Conservation (phyloP, 2,329 filamentous ascomycete genomes). For the Penicillium sp. region DNA sequence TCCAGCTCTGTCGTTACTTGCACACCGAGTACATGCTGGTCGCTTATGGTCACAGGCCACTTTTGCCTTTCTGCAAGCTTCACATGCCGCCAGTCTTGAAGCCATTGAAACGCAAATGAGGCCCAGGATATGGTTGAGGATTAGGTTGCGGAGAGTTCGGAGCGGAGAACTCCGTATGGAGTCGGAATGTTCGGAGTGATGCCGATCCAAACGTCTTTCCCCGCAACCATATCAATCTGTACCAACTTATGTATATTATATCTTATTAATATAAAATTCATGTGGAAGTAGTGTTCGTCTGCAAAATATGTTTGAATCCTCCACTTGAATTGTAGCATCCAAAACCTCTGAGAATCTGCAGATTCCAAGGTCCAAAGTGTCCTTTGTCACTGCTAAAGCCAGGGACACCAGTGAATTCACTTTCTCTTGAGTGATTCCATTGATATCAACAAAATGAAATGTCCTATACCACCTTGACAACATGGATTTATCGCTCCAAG, state of each 20-base stretch:
- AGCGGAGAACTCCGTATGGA: conserved; percentile 19
- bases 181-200: conserved; percentile 10
- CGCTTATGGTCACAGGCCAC: conserved; percentile 26
- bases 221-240: neutral
- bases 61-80: conserved; percentile 26
- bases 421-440: too few relatives aligned
- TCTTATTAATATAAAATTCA: too few relatives aligned
- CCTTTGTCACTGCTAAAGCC: neutral
- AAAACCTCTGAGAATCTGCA: neutral
- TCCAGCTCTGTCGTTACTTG: conserved; percentile 12
- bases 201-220: neutral
- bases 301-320: neutral
- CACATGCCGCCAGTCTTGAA: conserved; percentile 25
- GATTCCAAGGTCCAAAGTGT: neutral
- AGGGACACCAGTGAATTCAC: too few relatives aligned
- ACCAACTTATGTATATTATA: neutral
- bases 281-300: too few relatives aligned
- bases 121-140: neutral
- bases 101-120: conserved; percentile 13
- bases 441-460: too few relatives aligned
- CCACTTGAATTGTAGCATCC: neutral
- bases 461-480: too few relatives aligned
- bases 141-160: conserved; percentile 4
- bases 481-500: too few relatives aligned
- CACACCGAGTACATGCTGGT: conserved; percentile 24